Conservation (phyloP, 1,139 yeast species). For the Nakaseomyces delphensis region DNA sequence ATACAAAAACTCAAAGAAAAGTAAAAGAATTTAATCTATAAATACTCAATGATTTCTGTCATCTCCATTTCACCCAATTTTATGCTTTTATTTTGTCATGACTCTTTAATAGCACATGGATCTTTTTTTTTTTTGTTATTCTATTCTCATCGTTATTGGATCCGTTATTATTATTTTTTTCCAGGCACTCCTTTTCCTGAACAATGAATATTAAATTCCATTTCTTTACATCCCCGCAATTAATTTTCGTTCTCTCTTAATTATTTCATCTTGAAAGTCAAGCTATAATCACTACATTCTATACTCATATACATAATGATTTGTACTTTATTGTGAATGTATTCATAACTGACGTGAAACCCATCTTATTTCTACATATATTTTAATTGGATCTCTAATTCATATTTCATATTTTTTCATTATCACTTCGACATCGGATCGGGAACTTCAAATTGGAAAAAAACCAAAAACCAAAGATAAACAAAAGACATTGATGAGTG, state of each 20-base stretch:
- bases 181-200: not conserved
- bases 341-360: too few species aligned
- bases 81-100: not conserved
- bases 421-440: too few species aligned
- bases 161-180: not conserved
- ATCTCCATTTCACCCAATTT: not conserved
- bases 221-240: not conserved
- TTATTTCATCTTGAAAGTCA: not conserved
- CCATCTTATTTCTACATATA: too few species aligned
- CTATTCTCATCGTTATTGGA: not conserved
- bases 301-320: too few species aligned
- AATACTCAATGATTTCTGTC: not conserved
- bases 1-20: not conserved
- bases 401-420: too few species aligned
- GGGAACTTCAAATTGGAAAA: too few species aligned
- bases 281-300: too few species aligned
- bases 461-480: too few species aligned
- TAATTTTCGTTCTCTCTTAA: not conserved
- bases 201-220: not conserved
- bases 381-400: too few species aligned
- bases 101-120: not conserved
- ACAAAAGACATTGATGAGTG: too few species aligned
- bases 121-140: not conserved
- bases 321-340: too few species aligned
- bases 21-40: not conserved